A percentile compares a stretch with the other conserved stretches of the same genome.
Conservation (phyloP, 2,329 filamentous ascomycete species). For the Fulvia fulva region DNA sequence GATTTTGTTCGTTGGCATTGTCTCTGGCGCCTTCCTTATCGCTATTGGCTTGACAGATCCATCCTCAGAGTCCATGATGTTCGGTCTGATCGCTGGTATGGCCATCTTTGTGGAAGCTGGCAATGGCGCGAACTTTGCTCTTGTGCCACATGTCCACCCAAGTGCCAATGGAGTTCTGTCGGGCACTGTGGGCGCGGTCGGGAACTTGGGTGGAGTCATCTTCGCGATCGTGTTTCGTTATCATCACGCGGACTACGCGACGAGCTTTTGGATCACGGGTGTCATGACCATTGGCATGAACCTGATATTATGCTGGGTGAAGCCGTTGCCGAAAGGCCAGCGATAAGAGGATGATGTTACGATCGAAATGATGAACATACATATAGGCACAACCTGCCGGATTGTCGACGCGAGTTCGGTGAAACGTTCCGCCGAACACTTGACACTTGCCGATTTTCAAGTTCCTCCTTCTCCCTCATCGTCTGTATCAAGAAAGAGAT, state of each 20-base stretch:
- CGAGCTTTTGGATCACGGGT: conserved; percentile 77
- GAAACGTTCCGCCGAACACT: too few species aligned
- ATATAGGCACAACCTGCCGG: too few species aligned
- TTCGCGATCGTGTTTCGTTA: conserved; percentile 83
- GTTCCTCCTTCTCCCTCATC: too few species aligned
- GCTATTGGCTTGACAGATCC: conserved; percentile 61
- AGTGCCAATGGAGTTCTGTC: conserved; percentile 74
- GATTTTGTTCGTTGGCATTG: conserved; percentile 53
- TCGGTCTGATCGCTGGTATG: conserved; percentile 71
- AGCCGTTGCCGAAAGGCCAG: conserved; percentile 47
- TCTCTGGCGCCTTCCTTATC: conserved; percentile 57
- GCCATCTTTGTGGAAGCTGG: conserved; percentile 79
- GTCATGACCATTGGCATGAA: conserved; percentile 68
- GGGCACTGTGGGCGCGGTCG: conserved; percentile 71
- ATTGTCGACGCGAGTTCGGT: too few species aligned
- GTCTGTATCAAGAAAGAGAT: too few species aligned
- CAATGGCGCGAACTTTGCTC: conserved; percentile 80
- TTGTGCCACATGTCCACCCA: conserved; percentile 82
- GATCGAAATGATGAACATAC: too few species aligned
- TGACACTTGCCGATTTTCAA: too few species aligned
- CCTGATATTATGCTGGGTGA: conserved; percentile 60
- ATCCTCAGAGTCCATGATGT: conserved; percentile 59
- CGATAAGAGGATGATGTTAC: neutral
- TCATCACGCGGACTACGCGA: conserved; percentile 62
- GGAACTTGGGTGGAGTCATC: conserved; percentile 78